Evolutionary conservation across 2,329 filamentous ascomycete genomes (phyloP), one percentile per base, ranked within the genome.

Genomic region (Aureobasidium uvarum): DNA sequence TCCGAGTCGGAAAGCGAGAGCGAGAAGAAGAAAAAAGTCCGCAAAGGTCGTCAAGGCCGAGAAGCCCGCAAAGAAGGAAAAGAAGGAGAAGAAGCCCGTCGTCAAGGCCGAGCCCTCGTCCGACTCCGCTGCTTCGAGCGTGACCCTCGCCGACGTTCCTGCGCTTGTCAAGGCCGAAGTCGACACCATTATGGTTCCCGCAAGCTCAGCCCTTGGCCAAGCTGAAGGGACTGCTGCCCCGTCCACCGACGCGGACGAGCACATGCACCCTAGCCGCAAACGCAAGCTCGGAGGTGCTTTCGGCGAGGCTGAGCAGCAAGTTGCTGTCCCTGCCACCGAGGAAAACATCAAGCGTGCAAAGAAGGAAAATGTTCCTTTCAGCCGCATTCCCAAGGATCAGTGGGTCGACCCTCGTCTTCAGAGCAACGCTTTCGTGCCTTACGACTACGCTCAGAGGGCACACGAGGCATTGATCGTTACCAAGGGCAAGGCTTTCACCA

Each of bases 401-500:
- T 79, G 80, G 68, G 89, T 91, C 66, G 89, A 92, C 72, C 82
- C 85, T 25, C 85, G 81, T 72, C 88, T 92, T 71, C 75, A 86
- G 2, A 92, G 89, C 71, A 97, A 98, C 78, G 86, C 85, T 16
- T 98, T 94, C 75, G 83, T 91, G 13, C 83, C 87, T 25, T 92
- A 97, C 76, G 88, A 90, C 69, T 99, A 98, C 79, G 94, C 93
- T 28, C 89, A 95, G 72, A 87, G 87, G 71, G 96, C 96, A 10
- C 91, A 93, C 74, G 85, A 92, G 70, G 93, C 97, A 75, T 81
- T 99, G 68, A 91, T 92, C 56, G 85, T 96, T 45, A 98, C 94
- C 38, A 91, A 89, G 76, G 95, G 95, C 73, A 98, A 97, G 81
- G 92, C 92, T 4, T 99, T 99, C 80, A 98, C 94, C 67, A 99